Conservation (phyloP, 768 basidiomycete genomes). For the Lentinula guzmanii region DNA sequence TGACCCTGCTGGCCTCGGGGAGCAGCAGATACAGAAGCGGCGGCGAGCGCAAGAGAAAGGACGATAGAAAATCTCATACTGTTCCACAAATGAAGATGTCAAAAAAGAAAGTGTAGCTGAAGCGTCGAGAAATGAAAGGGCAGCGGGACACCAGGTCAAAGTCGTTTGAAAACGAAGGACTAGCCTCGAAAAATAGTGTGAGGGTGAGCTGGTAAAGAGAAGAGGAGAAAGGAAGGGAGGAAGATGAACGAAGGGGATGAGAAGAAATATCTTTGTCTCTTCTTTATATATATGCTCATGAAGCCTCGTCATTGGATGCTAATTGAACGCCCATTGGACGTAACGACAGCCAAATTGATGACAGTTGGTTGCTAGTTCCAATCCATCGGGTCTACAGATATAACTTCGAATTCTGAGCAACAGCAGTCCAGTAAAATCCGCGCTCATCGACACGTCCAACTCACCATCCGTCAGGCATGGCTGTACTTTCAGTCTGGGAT, state of each 20-base stretch:
- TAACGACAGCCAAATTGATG: neutral
- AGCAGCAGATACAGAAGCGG: conserved; percentile 17
- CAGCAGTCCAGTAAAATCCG: too few relatives aligned
- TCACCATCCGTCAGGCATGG: neutral
- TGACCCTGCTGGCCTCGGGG: neutral
- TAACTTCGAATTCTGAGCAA: neutral
- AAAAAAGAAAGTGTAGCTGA: conserved; percentile 8
- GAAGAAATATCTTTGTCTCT: neutral
- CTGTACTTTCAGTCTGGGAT: too few relatives aligned
- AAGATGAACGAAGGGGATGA: neutral
- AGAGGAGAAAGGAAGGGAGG: neutral
- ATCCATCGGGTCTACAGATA: neutral
- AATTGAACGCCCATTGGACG: neutral
- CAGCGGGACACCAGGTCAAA: conserved; percentile 15
- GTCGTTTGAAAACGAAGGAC: conserved; percentile 8
- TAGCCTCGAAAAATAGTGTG: conserved; percentile 5
- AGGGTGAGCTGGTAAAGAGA: neutral
- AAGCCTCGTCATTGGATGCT: neutral
- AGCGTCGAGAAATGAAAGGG: conserved; percentile 7
- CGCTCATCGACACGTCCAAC: too few relatives aligned
- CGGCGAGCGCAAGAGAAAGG: conserved; percentile 17
- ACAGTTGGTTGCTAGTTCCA: neutral
- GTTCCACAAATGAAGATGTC: conserved; percentile 9
- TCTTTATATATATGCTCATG: neutral
- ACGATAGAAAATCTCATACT: conserved; percentile 26